Base-by-base conservation (phyloP, 768 basidiomycete species). In the Mycena filopes region DNA sequence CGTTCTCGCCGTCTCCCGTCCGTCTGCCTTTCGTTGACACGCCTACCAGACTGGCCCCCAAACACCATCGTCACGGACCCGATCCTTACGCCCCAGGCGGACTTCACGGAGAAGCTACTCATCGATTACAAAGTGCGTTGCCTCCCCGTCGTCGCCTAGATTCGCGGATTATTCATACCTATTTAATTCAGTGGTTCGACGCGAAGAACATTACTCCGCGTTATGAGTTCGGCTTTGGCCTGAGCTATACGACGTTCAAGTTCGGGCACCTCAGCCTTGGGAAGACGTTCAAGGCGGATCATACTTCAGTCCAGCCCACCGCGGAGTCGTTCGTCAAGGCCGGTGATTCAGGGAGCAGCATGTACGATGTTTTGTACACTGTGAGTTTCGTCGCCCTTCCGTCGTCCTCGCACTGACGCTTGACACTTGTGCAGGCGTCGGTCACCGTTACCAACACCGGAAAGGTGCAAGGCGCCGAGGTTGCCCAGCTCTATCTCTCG, bases 11-110 rank as follows among this genome's bases (percentile, higher is more conserved):
- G 4, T 36, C 36, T 36, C 36, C 36, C 15, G 11, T 36, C 36
- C 15, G 36, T 36, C 36, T 10, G 4, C 15, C 15, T 36, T 36
- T 36, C 15, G 15, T 36, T n/a, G n/a, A 1, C 58, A 74, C 0
- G 63, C 63, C 9, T 89, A 91, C 67, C 90, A 90, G 69, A 58
- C 84, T 0, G 70, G 28, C 25, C 2, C 36, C 36, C 36, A 11
- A 45, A 63, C 29, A 26, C 50, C 21, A 26, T 63, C 26, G 49
- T 56, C 26, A 29, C 54, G 10, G 40, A n/a, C 29, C 48, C n/a
- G 4, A 21, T 45, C 20, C 18, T 2, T 29, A 25, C 31, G 18
- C 21, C 53, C 15, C 61, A 63, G 61, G 38, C 55, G 13, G 55
- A 53, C 2, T 63, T 55, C 26, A 26, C 41, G 16, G 62, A 63